Conservation (phyloP, 257 asterid genomes). For the Prunella vulgaris region DNA sequence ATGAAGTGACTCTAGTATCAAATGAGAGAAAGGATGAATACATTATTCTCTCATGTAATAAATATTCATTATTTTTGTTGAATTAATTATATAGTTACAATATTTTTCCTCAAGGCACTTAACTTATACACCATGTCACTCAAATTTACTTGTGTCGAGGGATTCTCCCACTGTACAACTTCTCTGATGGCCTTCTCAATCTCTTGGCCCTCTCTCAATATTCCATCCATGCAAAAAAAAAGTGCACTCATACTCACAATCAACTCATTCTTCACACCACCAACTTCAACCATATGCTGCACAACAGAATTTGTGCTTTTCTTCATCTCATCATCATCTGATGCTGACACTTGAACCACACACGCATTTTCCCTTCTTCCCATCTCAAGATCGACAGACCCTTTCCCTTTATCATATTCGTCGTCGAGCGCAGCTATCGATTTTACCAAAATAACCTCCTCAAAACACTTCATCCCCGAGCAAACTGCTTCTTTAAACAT, state of each 20-base stretch:
- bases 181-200: constrained; percentile 64
- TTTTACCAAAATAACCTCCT: constrained; percentile 49
- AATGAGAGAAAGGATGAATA: not conserved
- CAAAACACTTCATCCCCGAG: constrained; percentile 45
- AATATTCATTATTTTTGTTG: no score
- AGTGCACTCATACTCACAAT: constrained; percentile 52
- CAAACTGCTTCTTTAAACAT: constrained; percentile 34
- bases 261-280: constrained; percentile 30
- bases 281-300: constrained; percentile 38
- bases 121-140: constrained; percentile 50
- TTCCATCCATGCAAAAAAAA: constrained; percentile 52
- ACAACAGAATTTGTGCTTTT: constrained; percentile 30
- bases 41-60: not conserved
- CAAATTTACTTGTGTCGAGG: constrained; percentile 59
- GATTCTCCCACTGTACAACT: constrained; percentile 79
- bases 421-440: constrained; percentile 38
- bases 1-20: no score
- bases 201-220: constrained; percentile 52
- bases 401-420: constrained; percentile 47
- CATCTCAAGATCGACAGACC: constrained; percentile 48
- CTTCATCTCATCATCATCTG: constrained; percentile 32
- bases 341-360: constrained; percentile 10
- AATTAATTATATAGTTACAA: constrained; percentile 21
- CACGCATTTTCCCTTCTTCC: constrained; percentile 33
- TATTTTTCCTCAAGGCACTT: constrained; percentile 34